A percentile compares a stretch with the other conserved stretches of the same genome.
phyloP scores from a whole-genome alignment of 1,284 basidiomycete species.

The Phylloporus gajari region DNA sequence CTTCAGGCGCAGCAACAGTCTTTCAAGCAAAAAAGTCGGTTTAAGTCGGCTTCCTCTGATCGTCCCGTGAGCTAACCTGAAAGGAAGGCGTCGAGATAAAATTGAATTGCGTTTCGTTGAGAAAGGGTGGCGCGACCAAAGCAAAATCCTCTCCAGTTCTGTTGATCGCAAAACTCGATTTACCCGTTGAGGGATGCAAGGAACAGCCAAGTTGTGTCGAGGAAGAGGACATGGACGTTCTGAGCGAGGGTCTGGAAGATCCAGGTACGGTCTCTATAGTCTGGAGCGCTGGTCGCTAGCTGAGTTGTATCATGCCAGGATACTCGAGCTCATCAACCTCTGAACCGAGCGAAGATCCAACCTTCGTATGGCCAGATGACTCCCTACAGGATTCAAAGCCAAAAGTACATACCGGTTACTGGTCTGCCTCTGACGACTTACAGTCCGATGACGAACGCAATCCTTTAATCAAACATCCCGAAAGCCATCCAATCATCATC shows the following conservation, averaged over 20 bases:
- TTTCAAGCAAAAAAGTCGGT: slow-evolving; percentile 55
- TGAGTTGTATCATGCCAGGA: slow-evolving; percentile 15
- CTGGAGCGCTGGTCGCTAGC: neutral
- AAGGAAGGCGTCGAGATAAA: slow-evolving; percentile 52
- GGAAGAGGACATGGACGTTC: slow-evolving; percentile 13
- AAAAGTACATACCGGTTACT: slow-evolving; percentile 37
- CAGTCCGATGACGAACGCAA: slow-evolving; percentile 33
- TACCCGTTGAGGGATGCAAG: slow-evolving; percentile 7
- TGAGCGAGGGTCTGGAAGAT: slow-evolving; percentile 19
- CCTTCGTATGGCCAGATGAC: slow-evolving; percentile 26
- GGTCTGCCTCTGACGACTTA: slow-evolving; percentile 36
- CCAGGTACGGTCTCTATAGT: slow-evolving; percentile 11
- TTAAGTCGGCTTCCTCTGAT: slow-evolving; percentile 2
- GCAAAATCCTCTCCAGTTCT: slow-evolving; percentile 12
- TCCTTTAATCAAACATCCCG: slow-evolving; percentile 22
- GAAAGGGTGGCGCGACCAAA: slow-evolving; percentile 24
- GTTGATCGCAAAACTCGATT: slow-evolving; percentile 35
- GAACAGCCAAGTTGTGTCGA: neutral
- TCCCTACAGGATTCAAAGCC: slow-evolving; percentile 11
- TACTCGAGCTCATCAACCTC: slow-evolving; percentile 22
- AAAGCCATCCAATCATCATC: slow-evolving; percentile 9
- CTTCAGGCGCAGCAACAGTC: slow-evolving; percentile 50
- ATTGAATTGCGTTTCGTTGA: slow-evolving; percentile 26
- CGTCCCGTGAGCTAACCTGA: slow-evolving; percentile 13
- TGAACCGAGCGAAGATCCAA: slow-evolving; percentile 16